A percentile compares a stretch with the other conserved stretches of the same genome.
Conservation (phyloP, 257 asterid species). For the Petunia secreta region DNA sequence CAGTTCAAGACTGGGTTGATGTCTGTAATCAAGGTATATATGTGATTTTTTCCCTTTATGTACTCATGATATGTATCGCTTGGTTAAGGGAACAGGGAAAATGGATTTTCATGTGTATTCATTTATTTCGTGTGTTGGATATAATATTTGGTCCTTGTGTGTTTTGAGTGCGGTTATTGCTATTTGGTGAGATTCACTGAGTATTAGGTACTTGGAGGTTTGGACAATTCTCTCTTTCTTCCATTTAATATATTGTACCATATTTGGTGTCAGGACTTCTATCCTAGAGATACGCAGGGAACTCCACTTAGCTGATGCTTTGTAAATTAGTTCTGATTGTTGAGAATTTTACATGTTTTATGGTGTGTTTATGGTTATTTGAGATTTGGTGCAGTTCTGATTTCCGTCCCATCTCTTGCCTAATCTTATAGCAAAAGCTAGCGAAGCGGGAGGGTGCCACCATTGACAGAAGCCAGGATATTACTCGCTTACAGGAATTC, state of each 20-base stretch:
- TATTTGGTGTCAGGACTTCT: conserved; percentile 6
- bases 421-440: conserved; percentile 78
- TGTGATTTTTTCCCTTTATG: conserved; percentile 1
- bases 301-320: conserved; percentile 16
- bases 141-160: conserved; percentile 3
- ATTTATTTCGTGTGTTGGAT: conserved; percentile 4
- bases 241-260: neutral
- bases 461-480: conserved; percentile 91
- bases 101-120: conserved; percentile 2
- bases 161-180: neutral
- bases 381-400: neutral
- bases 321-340: neutral
- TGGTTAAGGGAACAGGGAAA: conserved; percentile 10
- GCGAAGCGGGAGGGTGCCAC: conserved; percentile 89
- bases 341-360: conserved; percentile 11
- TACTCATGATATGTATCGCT: conserved; percentile 22
- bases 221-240: conserved; percentile 15
- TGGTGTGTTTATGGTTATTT: conserved; percentile 2
- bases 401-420: conserved; percentile 23
- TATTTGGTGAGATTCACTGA: conserved; percentile 12
- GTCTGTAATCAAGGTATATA: conserved; percentile 95
- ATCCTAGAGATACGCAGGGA: conserved; percentile 18
- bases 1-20: conserved; percentile 98
- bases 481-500: conserved; percentile 83
- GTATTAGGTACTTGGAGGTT: neutral